Evolutionary conservation across 305 asterid genomes (phyloP).

Genomic region (Euphrasia arctica): DNA sequence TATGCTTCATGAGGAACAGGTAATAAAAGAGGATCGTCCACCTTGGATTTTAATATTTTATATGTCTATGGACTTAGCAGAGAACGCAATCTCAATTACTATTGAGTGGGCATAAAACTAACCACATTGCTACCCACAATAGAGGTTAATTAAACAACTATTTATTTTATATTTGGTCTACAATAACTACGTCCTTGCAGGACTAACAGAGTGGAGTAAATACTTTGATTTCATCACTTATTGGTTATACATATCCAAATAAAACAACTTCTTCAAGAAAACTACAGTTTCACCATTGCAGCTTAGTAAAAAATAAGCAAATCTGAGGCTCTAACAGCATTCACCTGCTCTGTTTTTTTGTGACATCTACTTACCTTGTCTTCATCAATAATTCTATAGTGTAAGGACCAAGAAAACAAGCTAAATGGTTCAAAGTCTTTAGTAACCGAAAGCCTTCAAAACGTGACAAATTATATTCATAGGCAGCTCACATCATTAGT

Average conservation of each 20-base stretch:
- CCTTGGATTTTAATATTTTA: background rate
- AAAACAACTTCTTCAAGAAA: conserved; percentile 83
- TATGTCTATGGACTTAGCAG: conserved; percentile 3
- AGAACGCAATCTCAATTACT: conserved; percentile 15
- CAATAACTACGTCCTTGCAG: conserved; percentile 8
- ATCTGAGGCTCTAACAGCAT: background rate
- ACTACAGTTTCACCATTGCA: conserved; percentile 56
- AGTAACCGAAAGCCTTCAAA: conserved; percentile 6
- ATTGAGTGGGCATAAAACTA: background rate
- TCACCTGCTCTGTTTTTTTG: background rate
- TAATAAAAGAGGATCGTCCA: conserved; percentile 5
- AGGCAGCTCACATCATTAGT: conserved; percentile 20
- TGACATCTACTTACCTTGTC: background rate
- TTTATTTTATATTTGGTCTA: background rate
- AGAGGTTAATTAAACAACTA: conserved; percentile 4
- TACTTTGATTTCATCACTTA: background rate
- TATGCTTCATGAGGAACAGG: background rate
- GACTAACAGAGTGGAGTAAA: conserved; percentile 10
- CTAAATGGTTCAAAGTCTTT: conserved; percentile 8
- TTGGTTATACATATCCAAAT: conserved; percentile 8
- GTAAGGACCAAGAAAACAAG: background rate
- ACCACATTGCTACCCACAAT: conserved; percentile 12
- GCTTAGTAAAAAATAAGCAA: too few relatives aligned
- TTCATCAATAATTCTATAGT: background rate
- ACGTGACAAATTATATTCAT: conserved; percentile 3